A percentile compares a stretch with the other conserved stretches of the same genome.
These are phyloP conservation scores for Blastobotrys illinoisensis DNA, from an alignment of 1,139 yeast species.

Conservation along the genomic window DNA sequence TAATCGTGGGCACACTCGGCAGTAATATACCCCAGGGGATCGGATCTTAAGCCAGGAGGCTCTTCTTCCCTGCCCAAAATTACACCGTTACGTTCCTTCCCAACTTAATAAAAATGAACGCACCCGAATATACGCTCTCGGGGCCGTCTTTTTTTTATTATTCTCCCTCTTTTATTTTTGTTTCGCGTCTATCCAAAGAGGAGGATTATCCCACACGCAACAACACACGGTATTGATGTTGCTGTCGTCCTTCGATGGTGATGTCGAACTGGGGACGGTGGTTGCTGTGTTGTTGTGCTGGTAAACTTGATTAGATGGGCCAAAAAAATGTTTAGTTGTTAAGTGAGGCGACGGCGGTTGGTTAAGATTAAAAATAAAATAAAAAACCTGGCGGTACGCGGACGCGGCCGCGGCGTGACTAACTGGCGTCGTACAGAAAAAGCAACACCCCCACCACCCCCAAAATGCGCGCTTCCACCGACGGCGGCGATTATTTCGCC, in stretches of 20 bases:
- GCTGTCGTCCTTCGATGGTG: background rate
- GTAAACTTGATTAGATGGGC: background rate
- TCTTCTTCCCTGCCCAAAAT: background rate
- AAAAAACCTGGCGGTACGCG: background rate
- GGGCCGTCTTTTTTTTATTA: background rate
- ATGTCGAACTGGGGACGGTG: background rate
- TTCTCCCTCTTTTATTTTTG: background rate
- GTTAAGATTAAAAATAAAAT: background rate
- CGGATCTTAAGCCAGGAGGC: background rate
- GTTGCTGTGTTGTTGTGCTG: background rate
- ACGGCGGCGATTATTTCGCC: background rate
- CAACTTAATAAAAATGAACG: background rate
- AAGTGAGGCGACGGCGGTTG: conserved; percentile 1
- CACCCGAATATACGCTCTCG: background rate
- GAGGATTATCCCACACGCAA: background rate
- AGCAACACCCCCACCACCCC: background rate
- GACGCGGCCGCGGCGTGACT: background rate
- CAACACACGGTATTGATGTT: background rate
- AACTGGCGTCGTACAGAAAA: background rate
- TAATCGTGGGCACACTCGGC: background rate
- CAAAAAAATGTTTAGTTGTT: background rate
- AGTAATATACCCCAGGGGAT: background rate
- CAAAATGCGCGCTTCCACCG: background rate
- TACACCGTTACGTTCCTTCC: conserved; percentile 1
- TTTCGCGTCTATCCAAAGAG: background rate